Base-by-base conservation (phyloP, 345 rosid species). In the Camelina sativa region DNA sequence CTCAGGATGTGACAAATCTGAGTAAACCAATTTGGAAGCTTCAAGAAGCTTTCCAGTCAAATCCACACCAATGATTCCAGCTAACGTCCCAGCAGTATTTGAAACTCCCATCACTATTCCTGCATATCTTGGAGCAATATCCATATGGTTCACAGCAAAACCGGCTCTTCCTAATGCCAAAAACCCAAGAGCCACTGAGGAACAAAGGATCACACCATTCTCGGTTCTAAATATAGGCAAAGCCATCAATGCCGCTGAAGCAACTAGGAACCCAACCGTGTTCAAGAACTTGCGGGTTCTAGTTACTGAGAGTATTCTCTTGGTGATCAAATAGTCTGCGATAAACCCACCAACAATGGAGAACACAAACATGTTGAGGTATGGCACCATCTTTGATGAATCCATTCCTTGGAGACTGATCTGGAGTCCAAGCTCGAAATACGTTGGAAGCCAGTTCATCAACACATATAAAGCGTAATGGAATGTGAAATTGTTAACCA, bases 61-160 rank as follows among this genome's bases (percentile, higher is more conserved):
- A 74, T 87, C 91, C 17, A 95, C 99, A 73, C 99, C 99, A 46
- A 92, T 73, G 59, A 95, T 87, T 57, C 98, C 99, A 19, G 98
- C 99, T 58, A 95, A 80, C 32, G 99, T 95, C 35, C 99, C 98
- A 12, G 98, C 99, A 7, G 99, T 95, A 72, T 95, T 95, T 2
- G 99, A 95, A 77, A 95, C 96, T 19, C 97, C 97, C 99, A 95
- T 95, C 56, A 92, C 92, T 23, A 92, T 92, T 54, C 99, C 97
- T 0, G 99, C 99, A 59, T 95, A 92, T 80, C 89, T 84, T 1
- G 99, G 99, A 50, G 99, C 96, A 67, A 95, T 95, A 76, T 95
- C 99, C 98, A 95, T 92, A 80, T 92, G 99, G 81, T 95, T 95
- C 71, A 95, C 97, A 0, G 99, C 99, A 73, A 95, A 92, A 23